Evolutionary conservation across 1,284 basidiomycete genomes (phyloP), one percentile per base, ranked within the genome.

Genomic region (Cryptococcus neoformans): DNA sequence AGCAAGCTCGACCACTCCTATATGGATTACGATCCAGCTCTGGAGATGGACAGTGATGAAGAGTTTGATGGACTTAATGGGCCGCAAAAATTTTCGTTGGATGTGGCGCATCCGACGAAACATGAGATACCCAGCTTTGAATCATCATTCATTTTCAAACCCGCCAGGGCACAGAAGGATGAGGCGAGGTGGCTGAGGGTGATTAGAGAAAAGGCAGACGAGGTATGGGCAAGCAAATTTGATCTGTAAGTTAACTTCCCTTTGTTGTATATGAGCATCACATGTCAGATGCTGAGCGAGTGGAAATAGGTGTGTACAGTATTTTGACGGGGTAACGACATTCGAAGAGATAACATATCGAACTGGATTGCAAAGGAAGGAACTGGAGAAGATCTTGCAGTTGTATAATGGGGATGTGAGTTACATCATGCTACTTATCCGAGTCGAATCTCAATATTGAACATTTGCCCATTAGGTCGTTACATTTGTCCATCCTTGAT

Each of bases 321-420:
- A 76, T 63, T 69, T 77, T 53, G 72, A 78, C 52, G 76, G 75
- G 12, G 61, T 66, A 28, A 67, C 72, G 10, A 72, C 75, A 1
- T 68, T 76, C 51, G 75, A 77, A 54, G 75, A 77, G 54, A 74
- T 77, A 52, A 65, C 70, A 48, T 78, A 71, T 64, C 67, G 74
- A 45, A 77, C 75, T 3, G 66, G 70, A 1, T 60, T 77, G 56
- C 63, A 62, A 11, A 59, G 67, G 47, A 66, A 69, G 35, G 74
- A 76, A 55, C 49, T 76, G 49, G 71, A 75, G 35, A 62, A 60
- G 53, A 66, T 76, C 16, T 53, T 72, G 6, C 49, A 64, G 44
- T 52, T 69, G 39, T 76, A 65, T 56, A 65, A 68, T 49, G 68
- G 73, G 21, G 68, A 76, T 62, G 73, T 76, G 56, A 73, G 70